Percentiles rank a stretch among this genome's conserved stretches.
Evolutionary conservation across 2,329 filamentous ascomycete species (phyloP).

Genomic region (Nectriaceae sp.): DNA sequence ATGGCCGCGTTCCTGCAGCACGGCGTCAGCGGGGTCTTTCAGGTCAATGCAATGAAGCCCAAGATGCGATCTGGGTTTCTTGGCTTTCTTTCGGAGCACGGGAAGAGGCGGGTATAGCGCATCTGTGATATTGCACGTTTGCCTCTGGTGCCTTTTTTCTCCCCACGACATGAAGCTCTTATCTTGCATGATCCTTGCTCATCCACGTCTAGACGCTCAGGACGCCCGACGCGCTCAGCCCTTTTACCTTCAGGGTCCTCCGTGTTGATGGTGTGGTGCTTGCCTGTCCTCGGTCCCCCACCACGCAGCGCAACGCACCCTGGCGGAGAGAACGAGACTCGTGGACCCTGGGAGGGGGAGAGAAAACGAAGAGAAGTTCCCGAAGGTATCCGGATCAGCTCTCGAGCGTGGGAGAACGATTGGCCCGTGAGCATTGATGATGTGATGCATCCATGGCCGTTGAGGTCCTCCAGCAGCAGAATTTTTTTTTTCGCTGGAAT

Average conservation of each 20-base stretch:
- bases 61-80: not conserved
- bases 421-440: constrained; percentile 29
- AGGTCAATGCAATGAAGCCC: not conserved
- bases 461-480: constrained; percentile 3
- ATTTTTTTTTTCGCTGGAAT: no score
- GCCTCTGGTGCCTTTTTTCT: not conserved
- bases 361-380: not conserved
- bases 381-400: not conserved
- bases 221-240: not conserved
- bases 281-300: not conserved
- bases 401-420: constrained; percentile 28
- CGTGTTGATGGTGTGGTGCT: no score
- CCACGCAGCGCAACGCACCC: not conserved
- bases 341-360: not conserved
- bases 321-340: not conserved
- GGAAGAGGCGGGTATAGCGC: constrained; percentile 12
- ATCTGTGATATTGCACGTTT: not conserved
- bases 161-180: not conserved
- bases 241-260: not conserved
- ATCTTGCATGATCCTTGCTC: not conserved
- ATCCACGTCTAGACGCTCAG: not conserved
- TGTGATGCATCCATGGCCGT: constrained; percentile 16
- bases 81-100: not conserved
- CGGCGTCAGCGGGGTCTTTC: not conserved
- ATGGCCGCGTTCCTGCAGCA: not conserved